phyloP scores from a whole-genome alignment of 306 rosid species.

The Elaeagnus macrophylla region DNA sequence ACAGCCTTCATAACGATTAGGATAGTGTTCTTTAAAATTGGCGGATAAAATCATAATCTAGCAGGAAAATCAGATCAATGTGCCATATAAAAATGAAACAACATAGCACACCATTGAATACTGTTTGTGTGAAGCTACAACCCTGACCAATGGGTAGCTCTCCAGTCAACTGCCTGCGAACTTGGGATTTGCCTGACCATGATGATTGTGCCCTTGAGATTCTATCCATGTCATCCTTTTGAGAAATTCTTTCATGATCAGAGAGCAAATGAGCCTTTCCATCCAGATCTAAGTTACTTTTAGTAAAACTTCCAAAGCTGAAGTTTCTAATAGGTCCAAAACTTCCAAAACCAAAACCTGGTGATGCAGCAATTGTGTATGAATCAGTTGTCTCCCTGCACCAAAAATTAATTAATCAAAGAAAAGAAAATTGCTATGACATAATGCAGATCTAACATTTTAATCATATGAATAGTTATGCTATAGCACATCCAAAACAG shows the following conservation, averaged over 20 bases:
- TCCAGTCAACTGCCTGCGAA: constrained; percentile 44
- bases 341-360: constrained; percentile 31
- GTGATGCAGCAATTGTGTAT: constrained; percentile 64
- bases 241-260: constrained; percentile 27
- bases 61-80: too few species aligned
- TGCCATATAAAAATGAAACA: background rate
- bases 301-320: constrained; percentile 32
- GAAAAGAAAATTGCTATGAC: background rate
- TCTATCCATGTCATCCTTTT: constrained; percentile 24
- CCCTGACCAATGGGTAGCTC: constrained; percentile 52
- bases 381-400: constrained; percentile 76
- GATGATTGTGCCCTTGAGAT: constrained; percentile 36
- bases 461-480: too few species aligned
- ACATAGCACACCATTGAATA: constrained; percentile 56
- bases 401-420: background rate
- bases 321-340: constrained; percentile 35
- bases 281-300: constrained; percentile 39
- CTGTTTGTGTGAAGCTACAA: constrained; percentile 71
- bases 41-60: too few species aligned
- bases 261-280: constrained; percentile 43
- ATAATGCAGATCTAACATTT: too few species aligned
- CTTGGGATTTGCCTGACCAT: constrained; percentile 38
- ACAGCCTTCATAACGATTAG: background rate
- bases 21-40: background rate
- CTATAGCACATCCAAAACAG: too few species aligned